Percentiles rank a stretch among this genome's conserved stretches.
phyloP scores from a whole-genome alignment of 2,329 filamentous ascomycete species.

The Malbranchea cinnamomea region DNA sequence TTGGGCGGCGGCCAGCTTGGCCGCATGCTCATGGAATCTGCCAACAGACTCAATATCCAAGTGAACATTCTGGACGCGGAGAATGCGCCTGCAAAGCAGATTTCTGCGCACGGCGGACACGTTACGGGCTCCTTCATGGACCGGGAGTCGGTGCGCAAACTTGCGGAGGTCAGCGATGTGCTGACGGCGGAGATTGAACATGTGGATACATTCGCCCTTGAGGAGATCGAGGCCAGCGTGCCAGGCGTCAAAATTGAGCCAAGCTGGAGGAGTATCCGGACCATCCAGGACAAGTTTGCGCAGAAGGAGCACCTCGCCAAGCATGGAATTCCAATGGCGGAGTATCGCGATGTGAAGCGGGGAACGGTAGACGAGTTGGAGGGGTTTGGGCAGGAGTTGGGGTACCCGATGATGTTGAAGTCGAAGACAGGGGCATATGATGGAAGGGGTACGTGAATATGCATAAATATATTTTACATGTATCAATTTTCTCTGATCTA shows the following conservation, averaged over 20 bases:
- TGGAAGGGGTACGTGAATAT: conserved; percentile 48
- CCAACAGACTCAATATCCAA: conserved; percentile 60
- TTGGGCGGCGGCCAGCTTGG: conserved; percentile 62
- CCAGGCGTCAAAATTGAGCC: conserved; percentile 66
- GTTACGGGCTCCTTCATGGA: conserved; percentile 83
- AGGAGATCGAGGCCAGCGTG: conserved; percentile 56
- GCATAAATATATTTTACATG: neutral
- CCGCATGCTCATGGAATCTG: conserved; percentile 87
- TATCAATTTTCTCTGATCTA: conserved; percentile 1
- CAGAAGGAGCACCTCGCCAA: conserved; percentile 69
- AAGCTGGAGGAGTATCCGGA: conserved; percentile 69
- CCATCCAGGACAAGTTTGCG: conserved; percentile 84
- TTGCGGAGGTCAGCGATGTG: conserved; percentile 64
- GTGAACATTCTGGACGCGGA: conserved; percentile 66
- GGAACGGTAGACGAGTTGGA: conserved; percentile 46
- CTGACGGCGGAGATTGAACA: conserved; percentile 94
- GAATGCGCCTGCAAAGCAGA: conserved; percentile 69
- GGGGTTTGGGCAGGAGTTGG: conserved; percentile 48
- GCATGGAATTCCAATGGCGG: conserved; percentile 55
- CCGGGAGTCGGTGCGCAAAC: conserved; percentile 56
- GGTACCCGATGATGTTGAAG: conserved; percentile 86
- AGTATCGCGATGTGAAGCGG: conserved; percentile 51
- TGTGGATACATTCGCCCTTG: conserved; percentile 75
- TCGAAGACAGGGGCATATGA: conserved; percentile 82
- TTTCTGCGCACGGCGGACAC: conserved; percentile 59